Base-by-base conservation (phyloP, 106 monocot genomes). In the Dioscorea zingiberensis region DNA sequence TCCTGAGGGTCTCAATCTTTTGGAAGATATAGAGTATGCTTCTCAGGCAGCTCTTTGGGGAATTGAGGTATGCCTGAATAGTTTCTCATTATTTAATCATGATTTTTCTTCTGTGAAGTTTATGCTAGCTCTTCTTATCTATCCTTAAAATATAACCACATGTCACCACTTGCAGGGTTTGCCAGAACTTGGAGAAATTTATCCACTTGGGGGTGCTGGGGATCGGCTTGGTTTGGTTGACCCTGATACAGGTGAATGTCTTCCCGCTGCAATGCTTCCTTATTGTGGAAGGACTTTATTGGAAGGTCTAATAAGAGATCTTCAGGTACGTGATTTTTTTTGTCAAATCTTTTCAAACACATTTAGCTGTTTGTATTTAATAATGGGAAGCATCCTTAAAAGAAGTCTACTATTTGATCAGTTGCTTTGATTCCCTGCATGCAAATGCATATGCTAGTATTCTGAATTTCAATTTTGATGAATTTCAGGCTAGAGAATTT, bases 121-220 rank as follows among this genome's bases (percentile, higher is more conserved):
- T 6, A 10, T 38, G 38, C 38, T 38, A 38, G 38, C 38, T 38
- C 10, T 38, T 38, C 38, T 2, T 38, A 38, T 38, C 38, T 10
- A 38, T 38, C 38, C 38, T 38, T 6, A 6, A 38, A 38, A 38
- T 51, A 47, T 71, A 64, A 77, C 27, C 32, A 65, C 11, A 23
- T 15, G 1, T 27, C 49, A 59, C 51, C 24, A 49, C 38, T 59
- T 80, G 19, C 78, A 95, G 95, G 91, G 95, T 69, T 83, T 95
- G 74, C 95, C 95, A 67, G 81, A 83, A 66, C 66, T 95, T 25
- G 95, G 95, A 66, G 95, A 95, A 76, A 95, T 95, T 71, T 95
- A 95, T 81, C 95, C 95, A 53, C 84, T 95, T 81, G 95, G 95
- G 55, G 91, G 95, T 69, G 87, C 95, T 77, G 95, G 88, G 47